Evolutionary conservation across 2,329 filamentous ascomycete genomes (phyloP), one percentile per base, ranked within the genome.

Genomic region (Endoconidiophora polonica): DNA sequence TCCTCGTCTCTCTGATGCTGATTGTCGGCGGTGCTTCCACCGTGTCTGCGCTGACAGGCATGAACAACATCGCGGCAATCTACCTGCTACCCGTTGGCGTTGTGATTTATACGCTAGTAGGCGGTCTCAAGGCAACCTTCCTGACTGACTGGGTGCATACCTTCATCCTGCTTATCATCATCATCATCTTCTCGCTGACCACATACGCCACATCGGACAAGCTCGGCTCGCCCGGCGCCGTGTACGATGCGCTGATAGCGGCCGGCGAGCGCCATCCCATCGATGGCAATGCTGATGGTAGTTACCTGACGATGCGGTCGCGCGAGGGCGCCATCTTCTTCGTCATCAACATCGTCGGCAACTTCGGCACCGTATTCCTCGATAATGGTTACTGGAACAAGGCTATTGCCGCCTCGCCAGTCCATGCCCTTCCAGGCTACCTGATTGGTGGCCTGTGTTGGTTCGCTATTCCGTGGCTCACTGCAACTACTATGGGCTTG

Each of bases 331-430:
- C 77, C 39, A 84, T 91, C 54, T 94, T 94, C 70, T 94, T 94
- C 63, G 79, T 93, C 37, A 93, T 93, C 66, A 93, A 93, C 64
- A 81, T 68, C 5, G 81, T 88, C 36, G 85, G 85, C 39, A 88
- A 88, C 65, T 91, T 90, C 54, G 81, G 74, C 52, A 87, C 83
- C 1, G 84, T 93, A 3, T 93, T 93, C 68, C 71, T 86, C 42
- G 86, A 93, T 60, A 88, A 88, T 56, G 81, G 83, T 14, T 94
- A 93, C 68, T 94, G 87, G 66, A 91, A 94, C 71, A 94, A 94
- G 65, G 87, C 86, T 14, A 94, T 94, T 58, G 86, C 88, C 5
- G 86, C 88, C 0, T 82, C 79, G 20, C 86, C 86, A 1, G 82
- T 90, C 0, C 79, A 90, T 54, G 88, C 87, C 0, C 75, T 95